Evolutionary conservation across 106 monocot genomes (phyloP).

Genomic region (Cymbidium sinense): DNA sequence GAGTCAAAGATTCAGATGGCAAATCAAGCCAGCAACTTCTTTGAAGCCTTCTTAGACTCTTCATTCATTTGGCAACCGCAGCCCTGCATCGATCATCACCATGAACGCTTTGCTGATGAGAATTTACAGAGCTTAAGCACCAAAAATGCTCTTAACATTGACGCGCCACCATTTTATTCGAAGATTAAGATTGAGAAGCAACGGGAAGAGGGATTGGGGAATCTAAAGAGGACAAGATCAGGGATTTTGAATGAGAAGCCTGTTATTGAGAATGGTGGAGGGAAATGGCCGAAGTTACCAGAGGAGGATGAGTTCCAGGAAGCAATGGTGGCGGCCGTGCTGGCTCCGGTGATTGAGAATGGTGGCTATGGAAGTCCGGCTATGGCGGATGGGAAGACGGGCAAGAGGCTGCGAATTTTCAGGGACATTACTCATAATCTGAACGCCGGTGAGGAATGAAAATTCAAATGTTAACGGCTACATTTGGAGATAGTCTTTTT

Average conservation of each 20-base stretch:
- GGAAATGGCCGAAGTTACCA: constrained; percentile 54
- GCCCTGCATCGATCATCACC: constrained; percentile 46
- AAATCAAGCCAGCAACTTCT: constrained; percentile 21
- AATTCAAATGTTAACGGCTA: neutral
- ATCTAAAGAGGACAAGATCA: constrained; percentile 75
- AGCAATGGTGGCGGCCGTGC: constrained; percentile 63
- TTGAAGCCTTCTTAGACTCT: constrained; percentile 24
- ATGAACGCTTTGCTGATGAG: constrained; percentile 52
- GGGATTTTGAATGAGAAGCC: constrained; percentile 21
- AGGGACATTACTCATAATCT: constrained; percentile 44
- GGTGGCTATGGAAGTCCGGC: constrained; percentile 14
- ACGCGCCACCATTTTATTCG: constrained; percentile 69
- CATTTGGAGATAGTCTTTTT: constrained; percentile 1
- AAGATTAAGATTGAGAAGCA: neutral
- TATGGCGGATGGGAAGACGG: constrained; percentile 45
- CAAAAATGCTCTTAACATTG: constrained; percentile 48
- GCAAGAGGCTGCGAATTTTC: constrained; percentile 80
- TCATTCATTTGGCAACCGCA: constrained; percentile 79
- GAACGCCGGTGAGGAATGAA: constrained; percentile 2
- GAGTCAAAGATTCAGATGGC: constrained; percentile 30
- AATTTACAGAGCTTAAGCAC: constrained; percentile 22
- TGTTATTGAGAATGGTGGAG: neutral
- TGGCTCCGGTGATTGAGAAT: constrained; percentile 61
- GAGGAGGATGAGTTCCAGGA: constrained; percentile 67
- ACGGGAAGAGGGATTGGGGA: constrained; percentile 30